Base-by-base conservation (phyloP, 2,329 filamentous ascomycete species). In the Aureobasidium melanogenum region DNA sequence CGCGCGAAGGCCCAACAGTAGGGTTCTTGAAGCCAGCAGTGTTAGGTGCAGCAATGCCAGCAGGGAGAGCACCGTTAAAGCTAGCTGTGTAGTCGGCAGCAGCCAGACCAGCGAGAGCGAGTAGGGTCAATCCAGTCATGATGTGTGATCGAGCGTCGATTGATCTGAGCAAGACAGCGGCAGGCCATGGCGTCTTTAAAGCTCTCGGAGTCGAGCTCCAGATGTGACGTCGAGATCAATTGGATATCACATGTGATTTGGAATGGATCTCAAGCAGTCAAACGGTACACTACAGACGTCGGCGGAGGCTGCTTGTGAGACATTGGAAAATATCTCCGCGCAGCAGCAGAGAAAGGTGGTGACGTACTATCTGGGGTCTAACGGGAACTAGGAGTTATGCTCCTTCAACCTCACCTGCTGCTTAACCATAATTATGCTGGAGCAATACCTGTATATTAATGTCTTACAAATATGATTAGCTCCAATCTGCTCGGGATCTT, bases 21-120 rank as follows among this genome's bases (percentile, higher is more conserved):
- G 67, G 64, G 19, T 66, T 62, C 14, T 60, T 61, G 58, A 67
- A 67, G 26, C 63, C 63, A 38, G 51, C 32, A 52, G 58, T 63
- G 47, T 47, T 60, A 10, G 63, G 63, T 26, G 58, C 48, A 10
- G 32, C 10, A 12, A 64, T 24, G 34, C 61, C 58, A 9, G 43
- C 60, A n/a, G 63, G 61, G 24, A 64, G 24, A 7, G 61, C 54
- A 38, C 61, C 52, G n/a, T 54, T 54, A 12, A 39, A 38, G 14
- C 5, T 38, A 34, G 19, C 41, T 15, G 32, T 41, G 19, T 52
- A 48, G 7, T 61, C 48, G 0, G 59, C 50, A 15, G 61, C 54
- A 22, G 54, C 61, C 19, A 55, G 32, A 56, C 61, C 34, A 22
- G 61, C 50, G 19, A 61, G 22, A 22, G 59, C 19, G 32, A 61